Evolutionary conservation across 371 early-diverging fungal genomes (phyloP).

Genomic region (Cokeromyces recurvatus): DNA sequence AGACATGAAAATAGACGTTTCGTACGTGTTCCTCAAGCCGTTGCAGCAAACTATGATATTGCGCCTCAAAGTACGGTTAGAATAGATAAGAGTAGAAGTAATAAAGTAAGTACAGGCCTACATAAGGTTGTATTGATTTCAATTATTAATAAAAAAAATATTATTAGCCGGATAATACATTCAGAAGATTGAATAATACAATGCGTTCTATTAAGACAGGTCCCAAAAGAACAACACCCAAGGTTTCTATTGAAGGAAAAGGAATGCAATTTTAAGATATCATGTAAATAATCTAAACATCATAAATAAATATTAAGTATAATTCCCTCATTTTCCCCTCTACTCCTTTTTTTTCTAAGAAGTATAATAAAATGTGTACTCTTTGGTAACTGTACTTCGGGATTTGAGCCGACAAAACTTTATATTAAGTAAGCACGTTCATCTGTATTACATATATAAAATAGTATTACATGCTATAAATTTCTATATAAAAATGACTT

Average conservation of each 20-base stretch:
- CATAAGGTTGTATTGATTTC: not conserved
- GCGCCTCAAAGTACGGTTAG: slow-evolving; percentile 43
- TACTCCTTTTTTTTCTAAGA: too few species aligned
- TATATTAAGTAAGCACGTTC: too few species aligned
- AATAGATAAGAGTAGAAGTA: slow-evolving; percentile 20
- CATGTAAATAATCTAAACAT: too few species aligned
- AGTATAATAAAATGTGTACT: too few species aligned
- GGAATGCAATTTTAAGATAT: slow-evolving; percentile 26
- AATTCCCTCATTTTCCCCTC: too few species aligned
- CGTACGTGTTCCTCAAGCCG: slow-evolving; percentile 42
- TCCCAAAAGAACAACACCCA: slow-evolving; percentile 29
- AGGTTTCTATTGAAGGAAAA: slow-evolving; percentile 39
- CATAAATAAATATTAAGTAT: too few species aligned
- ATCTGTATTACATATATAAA: too few species aligned
- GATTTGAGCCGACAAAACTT: too few species aligned
- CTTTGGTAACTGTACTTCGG: too few species aligned
- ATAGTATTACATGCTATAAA: too few species aligned
- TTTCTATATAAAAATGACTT: too few species aligned
- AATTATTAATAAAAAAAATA: not conserved
- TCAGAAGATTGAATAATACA: slow-evolving; percentile 32
- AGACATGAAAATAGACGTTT: slow-evolving; percentile 21
- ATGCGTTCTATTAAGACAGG: slow-evolving; percentile 39
- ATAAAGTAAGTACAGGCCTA: slow-evolving; percentile 11
- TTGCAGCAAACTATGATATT: slow-evolving; percentile 48
- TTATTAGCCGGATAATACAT: slow-evolving; percentile 25